These are phyloP conservation scores for Notholithocarpus densiflorus DNA, from an alignment of 306 rosid species.

Conservation along the genomic window DNA sequence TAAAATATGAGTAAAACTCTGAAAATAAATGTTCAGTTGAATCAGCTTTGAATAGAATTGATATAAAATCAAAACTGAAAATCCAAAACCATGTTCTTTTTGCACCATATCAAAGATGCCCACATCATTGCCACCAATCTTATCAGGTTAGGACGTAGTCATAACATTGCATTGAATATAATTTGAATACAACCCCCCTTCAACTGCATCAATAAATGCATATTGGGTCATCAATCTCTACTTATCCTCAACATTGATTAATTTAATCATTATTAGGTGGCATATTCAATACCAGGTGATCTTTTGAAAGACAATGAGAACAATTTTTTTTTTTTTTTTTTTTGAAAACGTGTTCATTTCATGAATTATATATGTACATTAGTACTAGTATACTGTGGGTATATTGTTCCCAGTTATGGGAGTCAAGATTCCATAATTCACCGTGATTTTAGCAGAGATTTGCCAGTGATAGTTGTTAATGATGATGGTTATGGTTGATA, in stretches of 20 bases:
- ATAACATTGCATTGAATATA: conserved; percentile 27
- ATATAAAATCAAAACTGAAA: background rate
- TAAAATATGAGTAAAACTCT: too few species aligned
- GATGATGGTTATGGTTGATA: too few species aligned
- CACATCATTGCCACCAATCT: conserved; percentile 19
- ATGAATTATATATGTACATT: too few species aligned
- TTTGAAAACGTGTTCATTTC: background rate
- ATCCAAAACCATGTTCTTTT: background rate
- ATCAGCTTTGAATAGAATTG: too few species aligned
- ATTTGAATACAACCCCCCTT: conserved; percentile 37
- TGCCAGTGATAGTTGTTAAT: too few species aligned
- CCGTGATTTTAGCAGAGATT: too few species aligned
- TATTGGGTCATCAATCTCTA: conserved; percentile 11
- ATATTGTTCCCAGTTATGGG: too few species aligned
- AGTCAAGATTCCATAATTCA: too few species aligned
- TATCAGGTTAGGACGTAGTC: conserved; percentile 18
- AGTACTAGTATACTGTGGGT: too few species aligned
- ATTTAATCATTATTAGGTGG: conserved; percentile 44
- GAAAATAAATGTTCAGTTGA: too few species aligned
- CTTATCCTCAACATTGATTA: conserved; percentile 19
- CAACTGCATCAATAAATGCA: conserved; percentile 48
- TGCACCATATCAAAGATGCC: too few species aligned
- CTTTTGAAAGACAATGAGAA: conserved; percentile 12
- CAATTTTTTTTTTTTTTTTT: background rate
- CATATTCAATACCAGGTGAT: conserved; percentile 37